Evolutionary conservation across 1,284 basidiomycete genomes (phyloP), one percentile per base, ranked within the genome.

Genomic region (Tetrapyrgos nigripes): DNA sequence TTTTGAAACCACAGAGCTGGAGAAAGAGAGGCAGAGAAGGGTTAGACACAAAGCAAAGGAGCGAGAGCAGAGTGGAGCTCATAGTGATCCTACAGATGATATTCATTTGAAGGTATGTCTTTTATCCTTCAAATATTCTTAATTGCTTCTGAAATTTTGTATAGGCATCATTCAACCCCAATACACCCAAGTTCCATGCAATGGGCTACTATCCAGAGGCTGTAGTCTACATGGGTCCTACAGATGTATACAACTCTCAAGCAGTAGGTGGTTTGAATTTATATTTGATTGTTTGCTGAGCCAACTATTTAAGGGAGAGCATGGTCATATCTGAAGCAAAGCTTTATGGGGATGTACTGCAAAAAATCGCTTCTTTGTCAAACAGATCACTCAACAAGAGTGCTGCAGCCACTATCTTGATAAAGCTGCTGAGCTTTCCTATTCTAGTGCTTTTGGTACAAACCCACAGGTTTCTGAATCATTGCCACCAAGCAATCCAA

Each of bases 251-350:
- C 14, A 33, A 33, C 31, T 8, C 31, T 33, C 31, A 33, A 33
- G 8, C 31, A 33, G 31, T 33, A 14, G 14, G 31, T 33, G 8
- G 26, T 33, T 33, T 33, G 9, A 29, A 33, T 33, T 33, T 8
- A 14, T 33, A 8, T 33, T 33, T 33, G 14, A 14, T 33, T 14
- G 8, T 33, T 8, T 8, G 14, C 31, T 33, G 31, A 33, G 29
- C 17, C 31, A 50, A 3, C n/a, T n/a, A n/a, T 57, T 17, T 27
- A 13, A 75, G 74, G 68, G 70, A 2, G 74, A 77, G 51, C 60
- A 67, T 0, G 68, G 73, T 43, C 75, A 77, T 53, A 57, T 45
- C 52, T 19, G 43, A 9, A 45, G 23, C 17, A 24, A 45, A 9
- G 6, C 8, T 19, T 19, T 45, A n/a, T 24, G 17, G 17, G 43